Conservation (phyloP, 495 filamentous ascomycete species). For the Thozetella sp. region DNA sequence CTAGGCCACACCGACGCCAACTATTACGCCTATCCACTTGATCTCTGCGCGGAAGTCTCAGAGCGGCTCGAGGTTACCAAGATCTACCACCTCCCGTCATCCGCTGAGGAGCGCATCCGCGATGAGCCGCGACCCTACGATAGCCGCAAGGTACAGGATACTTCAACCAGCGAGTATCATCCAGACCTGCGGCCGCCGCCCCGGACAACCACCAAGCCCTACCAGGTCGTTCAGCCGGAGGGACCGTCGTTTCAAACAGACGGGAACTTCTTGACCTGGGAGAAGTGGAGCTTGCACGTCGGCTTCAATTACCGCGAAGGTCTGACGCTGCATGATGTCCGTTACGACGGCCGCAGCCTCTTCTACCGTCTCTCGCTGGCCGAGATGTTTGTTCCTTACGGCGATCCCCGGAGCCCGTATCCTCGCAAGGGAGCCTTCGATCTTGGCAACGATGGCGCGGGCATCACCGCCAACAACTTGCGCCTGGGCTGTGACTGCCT, state of each 20-base stretch:
- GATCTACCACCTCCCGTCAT: slow-evolving; percentile 58
- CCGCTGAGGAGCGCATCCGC: slow-evolving; percentile 35
- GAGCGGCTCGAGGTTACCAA: slow-evolving; percentile 61
- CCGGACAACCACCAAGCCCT: slow-evolving; percentile 66
- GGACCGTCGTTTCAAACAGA: slow-evolving; percentile 66
- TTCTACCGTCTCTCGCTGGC: slow-evolving; percentile 67
- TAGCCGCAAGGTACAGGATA: slow-evolving; percentile 56
- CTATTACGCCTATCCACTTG: slow-evolving; percentile 75
- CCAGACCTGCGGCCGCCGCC: slow-evolving; percentile 60
- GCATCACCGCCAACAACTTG: slow-evolving; percentile 70
- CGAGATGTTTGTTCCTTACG: slow-evolving; percentile 82
- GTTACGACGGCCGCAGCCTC: slow-evolving; percentile 63
- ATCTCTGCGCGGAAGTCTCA: slow-evolving; percentile 74
- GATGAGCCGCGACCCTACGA: slow-evolving; percentile 51
- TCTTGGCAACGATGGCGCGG: slow-evolving; percentile 71
- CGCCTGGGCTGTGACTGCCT: slow-evolving; percentile 68
- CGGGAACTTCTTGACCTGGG: slow-evolving; percentile 48
- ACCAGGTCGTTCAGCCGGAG: slow-evolving; percentile 74
- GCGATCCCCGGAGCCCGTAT: slow-evolving; percentile 66
- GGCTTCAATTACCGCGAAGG: slow-evolving; percentile 73
- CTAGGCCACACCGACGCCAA: slow-evolving; percentile 63
- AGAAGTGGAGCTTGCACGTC: slow-evolving; percentile 66
- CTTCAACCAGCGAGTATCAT: slow-evolving; percentile 71
- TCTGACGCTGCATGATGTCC: slow-evolving; percentile 63
- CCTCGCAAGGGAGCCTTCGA: slow-evolving; percentile 78